Evolutionary conservation across 305 asterid genomes (phyloP).

Genomic region (Caryopteris hybrid): DNA sequence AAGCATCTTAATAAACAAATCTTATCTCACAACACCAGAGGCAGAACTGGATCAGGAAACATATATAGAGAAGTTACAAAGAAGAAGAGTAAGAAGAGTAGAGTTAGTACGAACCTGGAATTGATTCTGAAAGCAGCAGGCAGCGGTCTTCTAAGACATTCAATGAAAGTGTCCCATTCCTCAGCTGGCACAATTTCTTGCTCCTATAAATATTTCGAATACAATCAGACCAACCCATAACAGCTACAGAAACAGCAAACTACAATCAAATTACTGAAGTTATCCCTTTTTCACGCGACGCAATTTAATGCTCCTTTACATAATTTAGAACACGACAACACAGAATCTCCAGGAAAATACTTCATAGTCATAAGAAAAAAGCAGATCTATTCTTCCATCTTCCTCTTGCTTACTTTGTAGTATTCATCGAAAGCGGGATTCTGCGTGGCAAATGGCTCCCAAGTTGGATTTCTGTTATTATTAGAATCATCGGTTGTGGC

Average conservation of each 20-base stretch:
- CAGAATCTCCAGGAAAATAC: background rate
- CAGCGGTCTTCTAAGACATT: slow-evolving; percentile 63
- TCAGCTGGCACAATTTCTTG: slow-evolving; percentile 71
- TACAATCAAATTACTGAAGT: background rate
- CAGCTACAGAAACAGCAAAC: background rate
- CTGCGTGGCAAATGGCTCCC: slow-evolving; percentile 80
- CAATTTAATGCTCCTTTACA: background rate
- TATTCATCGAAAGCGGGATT: slow-evolving; percentile 78
- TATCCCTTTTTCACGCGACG: background rate
- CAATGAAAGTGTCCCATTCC: slow-evolving; percentile 84
- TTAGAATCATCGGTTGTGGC: slow-evolving; percentile 31
- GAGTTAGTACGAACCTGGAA: slow-evolving; percentile 50
- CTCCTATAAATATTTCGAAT: slow-evolving; percentile 34
- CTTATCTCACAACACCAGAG: background rate
- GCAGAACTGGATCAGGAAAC: background rate
- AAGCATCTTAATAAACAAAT: slow-evolving; percentile 3
- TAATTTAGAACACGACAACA: background rate
- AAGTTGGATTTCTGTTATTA: slow-evolving; percentile 18
- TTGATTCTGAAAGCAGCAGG: slow-evolving; percentile 98
- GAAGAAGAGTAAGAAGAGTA: background rate
- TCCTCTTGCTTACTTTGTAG: slow-evolving; percentile 53
- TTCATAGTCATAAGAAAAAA: background rate
- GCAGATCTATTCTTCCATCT: background rate
- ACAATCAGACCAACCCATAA: background rate
- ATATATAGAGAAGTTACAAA: background rate